Conservation (phyloP, 768 basidiomycete genomes). For the Coprinopsis sp. region DNA sequence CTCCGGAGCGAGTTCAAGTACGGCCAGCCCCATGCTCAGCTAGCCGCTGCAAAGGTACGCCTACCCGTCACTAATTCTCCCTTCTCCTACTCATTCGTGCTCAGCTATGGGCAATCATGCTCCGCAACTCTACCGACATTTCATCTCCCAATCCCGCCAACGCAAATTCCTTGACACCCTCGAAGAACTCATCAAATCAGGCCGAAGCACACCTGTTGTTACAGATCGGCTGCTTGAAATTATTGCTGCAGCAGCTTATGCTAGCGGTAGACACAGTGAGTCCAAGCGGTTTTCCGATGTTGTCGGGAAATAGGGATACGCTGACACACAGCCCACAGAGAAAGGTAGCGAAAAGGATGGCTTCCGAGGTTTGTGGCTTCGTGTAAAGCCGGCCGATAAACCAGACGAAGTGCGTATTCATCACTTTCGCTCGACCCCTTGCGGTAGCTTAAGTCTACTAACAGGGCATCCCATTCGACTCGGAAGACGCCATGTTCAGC, state of each 20-base stretch:
- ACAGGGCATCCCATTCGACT: conserved; percentile 78
- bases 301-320: neutral
- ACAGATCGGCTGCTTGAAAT: conserved; percentile 77
- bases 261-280: conserved; percentile 44
- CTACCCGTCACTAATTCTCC: neutral
- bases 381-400: conserved; percentile 73
- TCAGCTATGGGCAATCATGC: conserved; percentile 88
- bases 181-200: conserved; percentile 62
- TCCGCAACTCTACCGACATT: conserved; percentile 74
- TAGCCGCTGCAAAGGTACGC: conserved; percentile 71
- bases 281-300: conserved; percentile 9
- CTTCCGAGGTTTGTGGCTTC: conserved; percentile 73
- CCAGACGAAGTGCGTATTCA: conserved; percentile 66
- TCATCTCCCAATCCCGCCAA: conserved; percentile 63
- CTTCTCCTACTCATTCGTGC: conserved; percentile 4
- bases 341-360: conserved; percentile 32
- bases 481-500: conserved; percentile 75
- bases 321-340: conserved; percentile 12
- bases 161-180: conserved; percentile 80
- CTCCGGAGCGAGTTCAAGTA: conserved; percentile 87
- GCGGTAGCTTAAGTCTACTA: neutral
- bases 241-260: conserved; percentile 75
- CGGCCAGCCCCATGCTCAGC: conserved; percentile 69
- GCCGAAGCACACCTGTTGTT: conserved; percentile 73
- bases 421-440: neutral